Base-by-base conservation (phyloP, 1,284 basidiomycete genomes). In the Trametes versicolor region DNA sequence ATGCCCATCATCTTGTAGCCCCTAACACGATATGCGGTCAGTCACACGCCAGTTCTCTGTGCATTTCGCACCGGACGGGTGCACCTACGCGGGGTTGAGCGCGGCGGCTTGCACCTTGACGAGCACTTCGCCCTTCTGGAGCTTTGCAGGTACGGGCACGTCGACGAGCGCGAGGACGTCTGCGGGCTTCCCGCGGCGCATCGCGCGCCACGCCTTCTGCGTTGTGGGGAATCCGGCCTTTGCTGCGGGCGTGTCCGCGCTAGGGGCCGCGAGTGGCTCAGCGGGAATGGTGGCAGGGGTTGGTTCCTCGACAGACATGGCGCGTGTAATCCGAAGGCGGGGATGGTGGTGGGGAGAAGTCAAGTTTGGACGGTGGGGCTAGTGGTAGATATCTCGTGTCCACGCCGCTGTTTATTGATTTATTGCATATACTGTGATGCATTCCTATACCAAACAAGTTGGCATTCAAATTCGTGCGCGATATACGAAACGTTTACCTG, bases 21-120 rank as follows among this genome's bases (percentile, higher is more conserved):
- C 48, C 85, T 87, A 53, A n/a, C 50, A 48, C 29, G 4, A 8
- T 32, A 4, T 23, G 7, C 19, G n/a, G 34, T 48, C 47, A 23
- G 43, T 34, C 34, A 49, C 37, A 27, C 21, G 1, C 32, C 29
- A 4, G 2, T 1, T 12, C 45, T n/a, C 36, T 23, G 23, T 8
- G 0, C 27, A 17, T 5, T 19, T 43, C 21, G 1, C n/a, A 9
- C 21, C 21, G 5, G 58, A 58, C 7, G 29, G 4, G 49, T 65
- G 36, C 77, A 83, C 70, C 77, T 49, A 91, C 85, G 88, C 80
- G 0, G 90, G 91, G 72, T 93, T 93, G 47, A 92, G 78, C 1
- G 88, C 88, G 0, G 83, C 89, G 2, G 89, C 87, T 48, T 84
- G 80, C 9, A 92, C 80, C 70, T 85, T 85, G 63, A 92, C 81